phyloP scores from a whole-genome alignment of 495 filamentous ascomycete species.

The Tuber brumale region DNA sequence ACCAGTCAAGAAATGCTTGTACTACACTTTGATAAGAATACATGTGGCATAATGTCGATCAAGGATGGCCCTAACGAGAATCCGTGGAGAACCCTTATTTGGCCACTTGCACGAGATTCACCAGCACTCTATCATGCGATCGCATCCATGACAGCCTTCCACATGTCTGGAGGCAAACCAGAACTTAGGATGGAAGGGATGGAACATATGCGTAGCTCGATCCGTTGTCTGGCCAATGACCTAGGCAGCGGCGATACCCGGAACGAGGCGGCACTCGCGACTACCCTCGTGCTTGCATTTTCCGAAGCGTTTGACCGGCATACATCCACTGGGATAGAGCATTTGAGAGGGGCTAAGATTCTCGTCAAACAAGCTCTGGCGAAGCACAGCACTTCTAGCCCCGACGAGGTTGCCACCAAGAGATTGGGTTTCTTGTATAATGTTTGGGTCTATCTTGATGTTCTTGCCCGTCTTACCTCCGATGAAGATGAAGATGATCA shows the following conservation, averaged over 20 bases:
- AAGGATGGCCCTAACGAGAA: slow-evolving; percentile 68
- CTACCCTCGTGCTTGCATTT: slow-evolving; percentile 67
- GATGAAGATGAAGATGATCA: slow-evolving; percentile 53
- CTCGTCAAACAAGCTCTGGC: slow-evolving; percentile 57
- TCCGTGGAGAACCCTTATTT: slow-evolving; percentile 68
- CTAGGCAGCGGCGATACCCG: slow-evolving; percentile 53
- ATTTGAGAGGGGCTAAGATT: slow-evolving; percentile 63
- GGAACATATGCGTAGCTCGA: slow-evolving; percentile 65
- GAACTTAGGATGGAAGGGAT: slow-evolving; percentile 59
- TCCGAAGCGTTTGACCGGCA: slow-evolving; percentile 73
- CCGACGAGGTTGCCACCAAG: slow-evolving; percentile 49
- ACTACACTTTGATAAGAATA: slow-evolving; percentile 61
- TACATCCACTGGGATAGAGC: slow-evolving; percentile 66
- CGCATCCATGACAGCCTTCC: slow-evolving; percentile 68
- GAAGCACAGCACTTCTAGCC: slow-evolving; percentile 26
- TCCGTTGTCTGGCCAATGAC: slow-evolving; percentile 53
- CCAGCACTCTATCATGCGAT: slow-evolving; percentile 71
- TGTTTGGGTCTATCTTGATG: slow-evolving; percentile 77
- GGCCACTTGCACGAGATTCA: slow-evolving; percentile 61
- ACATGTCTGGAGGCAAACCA: slow-evolving; percentile 56
- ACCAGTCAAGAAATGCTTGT: slow-evolving; percentile 61
- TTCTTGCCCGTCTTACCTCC: slow-evolving; percentile 67
- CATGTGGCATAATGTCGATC: slow-evolving; percentile 70
- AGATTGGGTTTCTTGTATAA: slow-evolving; percentile 67
- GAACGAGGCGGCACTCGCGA: slow-evolving; percentile 62